Evolutionary conservation across 805 yeast genomes (phyloP), one percentile per base, ranked within the genome.

Genomic region (Limtongia smithiae): DNA sequence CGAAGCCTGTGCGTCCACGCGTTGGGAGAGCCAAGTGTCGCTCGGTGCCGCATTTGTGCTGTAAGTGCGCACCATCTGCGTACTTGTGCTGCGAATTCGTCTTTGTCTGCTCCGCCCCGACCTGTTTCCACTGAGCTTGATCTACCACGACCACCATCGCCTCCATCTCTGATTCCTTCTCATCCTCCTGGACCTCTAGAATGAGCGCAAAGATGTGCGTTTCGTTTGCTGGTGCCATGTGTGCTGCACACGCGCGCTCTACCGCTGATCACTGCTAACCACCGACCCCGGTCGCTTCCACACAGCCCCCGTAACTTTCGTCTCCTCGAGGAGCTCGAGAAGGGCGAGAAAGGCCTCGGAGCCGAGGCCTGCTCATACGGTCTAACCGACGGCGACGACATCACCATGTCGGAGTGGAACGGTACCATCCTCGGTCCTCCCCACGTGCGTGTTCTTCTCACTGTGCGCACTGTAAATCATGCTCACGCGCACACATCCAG

Each of bases 361-460:
- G 93, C 97, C 22, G 97, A 93, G 68, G 85, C 95, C 14, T 90
- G 96, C 66, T 91, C 97, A 20, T 88, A 93, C 63, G 99, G 99
- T 0, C 76, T 93, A 40, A 81, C 87, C 21, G 91, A 87, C 62
- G 81, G 84, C 55, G 95, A 86, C 62, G 99, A 93, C 66, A 86
- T 90, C 59, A 73, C 89, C 44, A 87, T 93, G 95, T 85, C 95
- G 9, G 70, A 83, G 62, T 93, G 99, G 99, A 93, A 90, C 69
- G 98, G 97, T 11, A 93, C 99, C 30, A 91, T 93, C 44, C 73
- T 93, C 57, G 99, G 99, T 0, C 98, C 99, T 3, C 98, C 98
- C 31, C 95, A 85, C 63, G 66, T 59, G 38, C 20, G 56, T 58
- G 5, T 17, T 14, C 34, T 14, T 11, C 7, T 9, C n/a, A 32